Evolutionary conservation across 768 basidiomycete species (phyloP).

Genomic region (Psilocybe cyanescens): DNA sequence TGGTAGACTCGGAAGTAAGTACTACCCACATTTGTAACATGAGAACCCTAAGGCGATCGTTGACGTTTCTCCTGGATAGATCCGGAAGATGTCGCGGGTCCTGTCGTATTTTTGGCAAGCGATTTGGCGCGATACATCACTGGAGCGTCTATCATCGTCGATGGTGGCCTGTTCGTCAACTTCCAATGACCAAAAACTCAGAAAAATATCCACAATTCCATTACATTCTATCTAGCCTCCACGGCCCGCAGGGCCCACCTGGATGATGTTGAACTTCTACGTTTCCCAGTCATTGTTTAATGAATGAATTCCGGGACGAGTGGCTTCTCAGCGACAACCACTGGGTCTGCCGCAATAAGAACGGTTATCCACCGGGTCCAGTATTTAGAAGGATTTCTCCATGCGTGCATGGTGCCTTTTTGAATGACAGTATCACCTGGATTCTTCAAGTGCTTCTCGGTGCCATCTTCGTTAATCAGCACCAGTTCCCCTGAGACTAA

Average conservation of each 20-base stretch:
- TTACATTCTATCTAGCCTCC: slow-evolving; percentile 3
- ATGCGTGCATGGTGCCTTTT: slow-evolving; percentile 63
- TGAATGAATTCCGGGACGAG: slow-evolving; percentile 36
- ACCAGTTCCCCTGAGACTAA: slow-evolving; percentile 59
- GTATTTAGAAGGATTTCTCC: slow-evolving; percentile 56
- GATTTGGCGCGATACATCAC: slow-evolving; percentile 75
- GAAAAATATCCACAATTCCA: slow-evolving; percentile 2
- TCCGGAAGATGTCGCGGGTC: slow-evolving; percentile 76
- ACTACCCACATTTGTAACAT: neutral
- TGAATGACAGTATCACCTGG: slow-evolving; percentile 62
- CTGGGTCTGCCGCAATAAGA: slow-evolving; percentile 58
- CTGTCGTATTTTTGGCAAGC: slow-evolving; percentile 74
- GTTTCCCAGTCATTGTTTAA: slow-evolving; percentile 1
- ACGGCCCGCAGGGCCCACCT: slow-evolving; percentile 1
- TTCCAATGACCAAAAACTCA: slow-evolving; percentile 49
- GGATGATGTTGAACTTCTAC: neutral
- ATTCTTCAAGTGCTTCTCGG: slow-evolving; percentile 52
- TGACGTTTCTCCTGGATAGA: slow-evolving; percentile 29
- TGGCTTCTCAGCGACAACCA: slow-evolving; percentile 45
- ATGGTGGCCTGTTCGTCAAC: slow-evolving; percentile 78
- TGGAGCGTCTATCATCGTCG: slow-evolving; percentile 66
- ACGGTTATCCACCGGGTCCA: slow-evolving; percentile 59
- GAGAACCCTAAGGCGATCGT: neutral
- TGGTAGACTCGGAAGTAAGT: slow-evolving; percentile 65
- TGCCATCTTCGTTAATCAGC: slow-evolving; percentile 59